Evolutionary conservation across 768 basidiomycete species (phyloP).

Genomic region (Suillus decipiens): DNA sequence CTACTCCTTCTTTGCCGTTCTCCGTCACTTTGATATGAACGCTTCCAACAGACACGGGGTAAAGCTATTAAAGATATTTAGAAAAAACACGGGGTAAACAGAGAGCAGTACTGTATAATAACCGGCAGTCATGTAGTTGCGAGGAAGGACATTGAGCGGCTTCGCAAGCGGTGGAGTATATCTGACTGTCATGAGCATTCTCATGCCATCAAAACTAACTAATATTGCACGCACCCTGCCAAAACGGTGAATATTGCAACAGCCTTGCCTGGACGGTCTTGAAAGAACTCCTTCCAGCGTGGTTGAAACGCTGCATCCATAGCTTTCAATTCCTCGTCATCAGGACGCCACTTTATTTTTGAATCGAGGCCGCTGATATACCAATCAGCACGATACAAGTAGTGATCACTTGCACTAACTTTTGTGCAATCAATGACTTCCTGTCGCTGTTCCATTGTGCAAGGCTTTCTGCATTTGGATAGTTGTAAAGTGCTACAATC

Average conservation of each 20-base stretch:
- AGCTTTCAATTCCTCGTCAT: constrained; percentile 46
- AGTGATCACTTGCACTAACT: too few species aligned
- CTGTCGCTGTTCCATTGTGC: too few species aligned
- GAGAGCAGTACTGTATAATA: constrained; percentile 33
- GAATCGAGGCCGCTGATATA: constrained; percentile 49
- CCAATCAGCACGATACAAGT: not conserved
- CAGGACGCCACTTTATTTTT: constrained; percentile 59
- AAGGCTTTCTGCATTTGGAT: too few species aligned
- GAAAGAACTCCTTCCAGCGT: constrained; percentile 26
- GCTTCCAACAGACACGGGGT: too few species aligned
- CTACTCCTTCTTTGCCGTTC: constrained; percentile 18
- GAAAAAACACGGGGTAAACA: not conserved
- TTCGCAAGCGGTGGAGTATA: not conserved
- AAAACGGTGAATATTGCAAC: constrained; percentile 46
- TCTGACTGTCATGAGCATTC: not conserved
- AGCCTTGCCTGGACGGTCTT: constrained; percentile 27
- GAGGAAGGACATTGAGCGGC: not conserved
- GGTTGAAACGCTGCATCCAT: constrained; percentile 49
- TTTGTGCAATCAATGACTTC: constrained; percentile 30
- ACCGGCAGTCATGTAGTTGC: constrained; percentile 4
- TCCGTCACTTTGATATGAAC: too few species aligned
- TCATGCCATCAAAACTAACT: not conserved
- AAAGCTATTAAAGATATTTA: not conserved
- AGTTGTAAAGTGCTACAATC: too few species aligned
- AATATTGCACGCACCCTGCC: constrained; percentile 36